Evolutionary conservation across 768 basidiomycete genomes (phyloP).

Genomic region (Leccinellum luteum): DNA sequence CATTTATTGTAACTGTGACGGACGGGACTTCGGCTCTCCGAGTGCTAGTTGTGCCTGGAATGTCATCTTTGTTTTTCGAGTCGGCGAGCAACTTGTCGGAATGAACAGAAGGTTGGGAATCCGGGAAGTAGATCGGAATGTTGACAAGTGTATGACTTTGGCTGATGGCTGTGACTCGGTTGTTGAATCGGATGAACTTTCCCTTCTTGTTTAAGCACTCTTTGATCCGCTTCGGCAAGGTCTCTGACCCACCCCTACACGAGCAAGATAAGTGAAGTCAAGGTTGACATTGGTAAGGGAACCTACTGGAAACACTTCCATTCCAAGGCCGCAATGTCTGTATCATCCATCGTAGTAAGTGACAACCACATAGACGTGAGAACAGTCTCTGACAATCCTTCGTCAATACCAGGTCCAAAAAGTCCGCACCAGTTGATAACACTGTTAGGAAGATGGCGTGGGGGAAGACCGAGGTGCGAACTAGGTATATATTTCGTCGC

Average conservation of each 20-base stretch:
- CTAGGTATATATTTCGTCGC: slow-evolving; percentile 20
- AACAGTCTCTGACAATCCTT: neutral
- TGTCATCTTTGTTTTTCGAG: neutral
- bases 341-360: neutral
- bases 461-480: slow-evolving; percentile 12
- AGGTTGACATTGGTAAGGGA: neutral
- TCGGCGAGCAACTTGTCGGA: neutral
- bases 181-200: neutral
- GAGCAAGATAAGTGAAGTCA: neutral
- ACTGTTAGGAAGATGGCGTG: slow-evolving; percentile 11
- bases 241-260: slow-evolving; percentile 3
- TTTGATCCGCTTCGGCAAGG: slow-evolving; percentile 1
- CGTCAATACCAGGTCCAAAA: slow-evolving; percentile 8
- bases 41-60: neutral
- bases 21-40: neutral
- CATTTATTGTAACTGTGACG: slow-evolving; percentile 9
- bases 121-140: neutral
- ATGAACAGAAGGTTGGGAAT: neutral
- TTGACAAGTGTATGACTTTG: neutral
- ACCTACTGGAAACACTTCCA: slow-evolving; percentile 14
- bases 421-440: slow-evolving; percentile 29
- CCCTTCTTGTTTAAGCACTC: neutral
- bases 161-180: slow-evolving; percentile 3
- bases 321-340: neutral
- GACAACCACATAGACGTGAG: neutral